Evolutionary conservation across 495 filamentous ascomycete species (phyloP).

Genomic region (Penicillium silybi): DNA sequence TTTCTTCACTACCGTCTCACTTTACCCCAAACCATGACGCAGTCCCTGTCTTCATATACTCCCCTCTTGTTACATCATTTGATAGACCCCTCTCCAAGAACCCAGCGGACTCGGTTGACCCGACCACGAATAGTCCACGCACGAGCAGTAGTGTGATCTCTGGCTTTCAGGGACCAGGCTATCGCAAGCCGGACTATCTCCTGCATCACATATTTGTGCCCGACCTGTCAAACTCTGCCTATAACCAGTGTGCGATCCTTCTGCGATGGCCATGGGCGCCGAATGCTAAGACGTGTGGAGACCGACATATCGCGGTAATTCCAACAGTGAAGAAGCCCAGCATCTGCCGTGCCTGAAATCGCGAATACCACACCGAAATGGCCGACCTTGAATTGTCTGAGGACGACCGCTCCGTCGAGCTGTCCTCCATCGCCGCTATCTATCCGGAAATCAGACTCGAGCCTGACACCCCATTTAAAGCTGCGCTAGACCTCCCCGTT

Average conservation of each 20-base stretch:
- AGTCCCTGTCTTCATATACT: conserved; percentile 29
- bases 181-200: conserved; percentile 8
- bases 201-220: conserved; percentile 20
- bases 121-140: conserved; percentile 11
- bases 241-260: conserved; percentile 2
- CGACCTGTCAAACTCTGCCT: conserved; percentile 7
- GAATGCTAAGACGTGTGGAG: conserved; percentile 4
- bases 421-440: conserved; percentile 81
- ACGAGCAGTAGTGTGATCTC: conserved; percentile 11
- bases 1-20: neutral
- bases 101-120: conserved; percentile 8
- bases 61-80: conserved; percentile 30
- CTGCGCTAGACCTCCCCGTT: conserved; percentile 69
- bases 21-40: conserved; percentile 42
- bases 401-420: conserved; percentile 73
- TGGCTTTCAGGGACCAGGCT: neutral
- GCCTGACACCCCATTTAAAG: conserved; percentile 52
- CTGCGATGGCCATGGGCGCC: conserved; percentile 9
- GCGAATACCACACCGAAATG: conserved; percentile 16
- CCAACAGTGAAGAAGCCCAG: neutral
- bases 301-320: conserved; percentile 5
- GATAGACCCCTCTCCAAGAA: conserved; percentile 25
- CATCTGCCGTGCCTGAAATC: conserved; percentile 1
- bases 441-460: conserved; percentile 77
- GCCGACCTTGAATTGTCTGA: conserved; percentile 32